Conservation (phyloP, 768 basidiomycete genomes). For the Guyanaporus albipodus region DNA sequence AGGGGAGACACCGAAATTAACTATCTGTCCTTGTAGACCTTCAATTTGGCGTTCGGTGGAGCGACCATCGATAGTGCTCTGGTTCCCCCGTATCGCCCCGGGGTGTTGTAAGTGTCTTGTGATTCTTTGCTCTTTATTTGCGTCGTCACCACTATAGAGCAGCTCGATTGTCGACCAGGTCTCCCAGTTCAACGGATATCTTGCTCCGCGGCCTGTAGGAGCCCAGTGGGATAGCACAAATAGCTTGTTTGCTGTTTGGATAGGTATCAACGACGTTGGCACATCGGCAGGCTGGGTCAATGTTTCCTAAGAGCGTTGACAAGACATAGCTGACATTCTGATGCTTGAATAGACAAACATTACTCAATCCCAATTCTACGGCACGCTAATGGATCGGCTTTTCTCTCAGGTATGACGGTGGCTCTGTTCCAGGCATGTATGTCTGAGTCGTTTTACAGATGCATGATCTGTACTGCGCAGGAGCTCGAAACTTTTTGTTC, state of each 20-base stretch:
- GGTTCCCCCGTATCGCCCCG: constrained; percentile 49
- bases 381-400: constrained; percentile 20
- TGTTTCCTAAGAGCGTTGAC: not conserved
- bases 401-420: constrained; percentile 25
- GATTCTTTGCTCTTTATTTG: not conserved
- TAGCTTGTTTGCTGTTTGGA: constrained; percentile 63
- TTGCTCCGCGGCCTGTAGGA: constrained; percentile 44
- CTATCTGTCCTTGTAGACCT: constrained; percentile 37
- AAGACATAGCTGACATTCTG: not conserved
- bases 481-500: constrained; percentile 61
- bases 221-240: constrained; percentile 56
- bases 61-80: constrained; percentile 60
- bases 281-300: constrained; percentile 17
- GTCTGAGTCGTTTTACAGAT: constrained; percentile 8
- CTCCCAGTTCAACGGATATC: constrained; percentile 48
- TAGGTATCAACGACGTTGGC: constrained; percentile 65
- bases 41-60: constrained; percentile 65
- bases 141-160: not conserved
- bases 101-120: constrained; percentile 46
- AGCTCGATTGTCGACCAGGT: constrained; percentile 50
- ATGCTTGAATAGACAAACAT: constrained; percentile 20
- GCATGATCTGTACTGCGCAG: constrained; percentile 28
- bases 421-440: not conserved
- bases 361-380: constrained; percentile 23
- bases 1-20: not conserved